Evolutionary conservation across 176 grass and related monocot species (phyloP).

Genomic region (Oryza glumipatula): DNA sequence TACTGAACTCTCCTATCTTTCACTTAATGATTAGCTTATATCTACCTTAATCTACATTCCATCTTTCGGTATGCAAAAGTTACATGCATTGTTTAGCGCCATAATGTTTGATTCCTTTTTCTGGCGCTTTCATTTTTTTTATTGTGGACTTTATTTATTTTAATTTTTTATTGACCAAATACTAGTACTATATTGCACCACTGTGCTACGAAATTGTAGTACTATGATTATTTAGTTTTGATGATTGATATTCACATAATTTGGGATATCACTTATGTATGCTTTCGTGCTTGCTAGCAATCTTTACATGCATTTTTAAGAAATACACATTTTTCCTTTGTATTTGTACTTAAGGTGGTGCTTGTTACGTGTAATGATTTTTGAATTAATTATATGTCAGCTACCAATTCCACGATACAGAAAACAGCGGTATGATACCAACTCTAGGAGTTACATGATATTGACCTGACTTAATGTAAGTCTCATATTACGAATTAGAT

Average conservation of each 20-base stretch:
- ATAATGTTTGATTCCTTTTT: constrained; percentile 3
- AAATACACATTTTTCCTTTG: not conserved
- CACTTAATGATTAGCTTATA: constrained; percentile 20
- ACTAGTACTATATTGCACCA: not conserved
- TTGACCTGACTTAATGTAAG: not conserved
- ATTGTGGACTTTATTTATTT: too few relatives aligned
- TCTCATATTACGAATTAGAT: constrained; percentile 18
- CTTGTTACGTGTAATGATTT: not conserved
- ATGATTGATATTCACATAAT: not conserved
- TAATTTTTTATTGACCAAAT: too few relatives aligned
- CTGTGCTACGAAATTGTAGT: not conserved
- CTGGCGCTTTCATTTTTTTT: not conserved
- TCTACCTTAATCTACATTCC: not conserved
- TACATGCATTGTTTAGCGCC: too few relatives aligned
- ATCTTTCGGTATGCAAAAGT: not conserved
- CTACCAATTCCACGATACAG: not conserved
- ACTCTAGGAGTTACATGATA: not conserved
- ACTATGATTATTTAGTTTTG: not conserved
- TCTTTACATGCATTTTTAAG: not conserved
- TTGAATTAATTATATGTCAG: constrained; percentile 14
- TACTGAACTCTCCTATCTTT: not conserved
- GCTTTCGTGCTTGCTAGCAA: not conserved
- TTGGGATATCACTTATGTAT: not conserved
- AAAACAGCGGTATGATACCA: not conserved
- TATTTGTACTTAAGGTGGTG: not conserved